These are phyloP conservation scores for Tricholoma furcatifolium DNA, from an alignment of 768 basidiomycete species.

Conservation along the genomic window DNA sequence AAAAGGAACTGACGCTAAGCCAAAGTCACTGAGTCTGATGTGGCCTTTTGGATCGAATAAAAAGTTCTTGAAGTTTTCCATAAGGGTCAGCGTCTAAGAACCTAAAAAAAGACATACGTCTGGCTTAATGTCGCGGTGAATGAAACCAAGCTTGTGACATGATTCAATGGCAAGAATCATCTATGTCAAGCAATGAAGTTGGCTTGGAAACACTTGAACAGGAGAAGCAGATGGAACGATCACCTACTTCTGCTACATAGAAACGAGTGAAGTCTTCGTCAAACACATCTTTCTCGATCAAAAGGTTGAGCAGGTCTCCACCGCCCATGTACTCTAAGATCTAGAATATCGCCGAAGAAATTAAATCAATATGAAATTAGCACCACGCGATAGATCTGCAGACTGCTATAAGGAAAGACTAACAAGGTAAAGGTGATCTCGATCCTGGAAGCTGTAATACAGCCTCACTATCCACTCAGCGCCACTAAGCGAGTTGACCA, in stretches of 20 bases:
- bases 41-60: slow-evolving; percentile 92
- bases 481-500: slow-evolving; percentile 67
- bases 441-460: slow-evolving; percentile 93
- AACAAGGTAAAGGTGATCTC: slow-evolving; percentile 92
- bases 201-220: slow-evolving; percentile 20
- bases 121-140: slow-evolving; percentile 97
- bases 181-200: slow-evolving; percentile 34
- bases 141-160: slow-evolving; percentile 93
- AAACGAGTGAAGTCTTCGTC: slow-evolving; percentile 90
- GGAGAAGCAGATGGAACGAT: slow-evolving; percentile 8
- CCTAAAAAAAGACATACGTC: slow-evolving; percentile 54
- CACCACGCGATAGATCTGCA: slow-evolving; percentile 10
- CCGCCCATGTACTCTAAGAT: slow-evolving; percentile 95
- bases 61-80: slow-evolving; percentile 74
- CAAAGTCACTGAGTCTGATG: slow-evolving; percentile 94
- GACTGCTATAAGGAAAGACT: slow-evolving; percentile 42
- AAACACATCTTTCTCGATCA: slow-evolving; percentile 90
- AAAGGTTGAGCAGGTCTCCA: slow-evolving; percentile 91
- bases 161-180: slow-evolving; percentile 94
- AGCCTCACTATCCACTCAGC: slow-evolving; percentile 95
- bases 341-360: slow-evolving; percentile 43
- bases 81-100: slow-evolving; percentile 14
- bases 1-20: slow-evolving; percentile 75
- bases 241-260: slow-evolving; percentile 86
- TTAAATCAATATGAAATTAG: slow-evolving; percentile 59